phyloP scores from a whole-genome alignment of 257 asterid species.

The Penstemon eatonii region DNA sequence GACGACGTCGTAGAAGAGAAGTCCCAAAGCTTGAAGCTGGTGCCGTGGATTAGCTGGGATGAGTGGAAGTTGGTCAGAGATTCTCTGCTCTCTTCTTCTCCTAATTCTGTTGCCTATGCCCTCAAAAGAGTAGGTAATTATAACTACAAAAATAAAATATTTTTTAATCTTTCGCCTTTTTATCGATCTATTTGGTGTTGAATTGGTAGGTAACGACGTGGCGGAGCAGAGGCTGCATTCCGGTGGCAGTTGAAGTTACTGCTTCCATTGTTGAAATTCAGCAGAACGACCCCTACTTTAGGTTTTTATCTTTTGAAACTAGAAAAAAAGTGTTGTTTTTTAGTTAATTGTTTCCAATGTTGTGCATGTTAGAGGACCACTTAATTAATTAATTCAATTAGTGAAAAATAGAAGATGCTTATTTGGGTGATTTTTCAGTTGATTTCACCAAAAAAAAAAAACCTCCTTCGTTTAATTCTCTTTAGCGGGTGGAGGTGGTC shows the following conservation, averaged over 20 bases:
- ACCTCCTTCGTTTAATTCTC: too few relatives aligned
- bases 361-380: constrained; percentile 1
- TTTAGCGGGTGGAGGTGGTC: not conserved
- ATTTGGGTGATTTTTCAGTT: not conserved
- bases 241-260: constrained; percentile 63
- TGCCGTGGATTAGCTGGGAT: constrained; percentile 89
- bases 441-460: not conserved
- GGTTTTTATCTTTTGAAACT: constrained; percentile 34
- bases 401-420: not conserved
- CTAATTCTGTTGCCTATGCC: constrained; percentile 52
- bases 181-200: not conserved
- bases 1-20: constrained; percentile 46
- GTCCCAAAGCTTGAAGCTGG: constrained; percentile 53
- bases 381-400: not conserved
- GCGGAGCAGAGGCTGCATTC: constrained; percentile 85
- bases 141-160: not conserved
- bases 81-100: constrained; percentile 69
- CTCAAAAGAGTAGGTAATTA: constrained; percentile 51
- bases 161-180: too few relatives aligned
- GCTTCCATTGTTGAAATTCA: constrained; percentile 78
- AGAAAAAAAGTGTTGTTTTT: not conserved
- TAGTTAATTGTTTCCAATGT: not conserved
- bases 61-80: constrained; percentile 65
- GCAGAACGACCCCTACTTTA: constrained; percentile 75
- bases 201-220: constrained; percentile 67